Base-by-base conservation (phyloP, 2,329 filamentous ascomycete species). In the Pseudopyrenochaeta lycopersici region DNA sequence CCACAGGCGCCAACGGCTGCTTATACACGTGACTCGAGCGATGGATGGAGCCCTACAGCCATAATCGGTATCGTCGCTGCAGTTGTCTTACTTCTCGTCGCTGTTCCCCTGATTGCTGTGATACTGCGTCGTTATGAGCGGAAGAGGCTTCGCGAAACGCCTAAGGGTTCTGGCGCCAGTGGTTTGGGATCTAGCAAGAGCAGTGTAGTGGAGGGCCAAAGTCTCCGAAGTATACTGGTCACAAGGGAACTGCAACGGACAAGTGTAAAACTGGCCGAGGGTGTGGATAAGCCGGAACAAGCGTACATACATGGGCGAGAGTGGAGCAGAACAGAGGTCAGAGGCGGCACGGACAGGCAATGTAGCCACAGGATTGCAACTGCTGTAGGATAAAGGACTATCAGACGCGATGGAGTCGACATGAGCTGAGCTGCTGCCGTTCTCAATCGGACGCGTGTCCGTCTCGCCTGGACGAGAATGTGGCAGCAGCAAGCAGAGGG, bases 21-120 rank as follows among this genome's bases (percentile, higher is more conserved):
- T 6, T 23, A 35, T 2, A n/a, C 51, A 4, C 29, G 35, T 12
- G 36, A 48, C 15, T 46, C 40, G 3, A 54, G n/a, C 35, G 57
- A 66, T 20, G 63, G 61, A 46, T 67, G 56, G 40, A 58, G 41
- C 3, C 64, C 66, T 0, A 45, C 55, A 4, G 63, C 66, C 3
- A 62, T 67, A 15, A 64, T 67, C 42, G 61, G 63, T 56, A 67
- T 68, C 39, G 60, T 66, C n/a, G 47, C 58, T 10, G 53, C 62
- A 14, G 54, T 65, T 15, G 47, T 65, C 10, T 20, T 60, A 1
- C 54, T 68, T 2, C 48, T 67, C 30, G 46, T 67, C 2, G 32
- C 48, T 7, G 59, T 68, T 3, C 66, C 64, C 1, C 27, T 68
- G 0, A 59, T 67, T 29, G 66, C 63, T 4, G 46, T 67, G 1